phyloP scores from a whole-genome alignment of 257 asterid species.

The Solanum pinnatisectum region DNA sequence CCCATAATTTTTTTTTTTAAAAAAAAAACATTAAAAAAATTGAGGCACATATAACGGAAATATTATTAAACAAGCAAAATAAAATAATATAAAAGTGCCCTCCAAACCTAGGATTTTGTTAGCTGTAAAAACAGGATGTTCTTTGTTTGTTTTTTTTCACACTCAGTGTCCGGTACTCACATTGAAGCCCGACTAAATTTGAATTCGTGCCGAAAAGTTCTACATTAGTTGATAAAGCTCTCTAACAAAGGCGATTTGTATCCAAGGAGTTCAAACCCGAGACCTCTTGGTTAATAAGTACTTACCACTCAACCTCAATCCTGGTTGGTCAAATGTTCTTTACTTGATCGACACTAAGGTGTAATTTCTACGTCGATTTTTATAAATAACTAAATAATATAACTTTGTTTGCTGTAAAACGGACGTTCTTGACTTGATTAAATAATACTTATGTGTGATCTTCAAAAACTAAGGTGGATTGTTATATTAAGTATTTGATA shows the following conservation, averaged over 20 bases:
- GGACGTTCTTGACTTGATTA: neutral
- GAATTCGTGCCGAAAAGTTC: too few species aligned
- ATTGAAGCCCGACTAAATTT: too few species aligned
- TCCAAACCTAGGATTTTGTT: neutral
- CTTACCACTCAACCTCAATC: too few species aligned
- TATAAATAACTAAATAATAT: neutral
- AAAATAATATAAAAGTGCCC: neutral
- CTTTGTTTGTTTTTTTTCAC: too few species aligned
- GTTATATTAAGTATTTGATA: neutral
- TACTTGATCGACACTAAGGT: neutral
- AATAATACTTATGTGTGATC: neutral
- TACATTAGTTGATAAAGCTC: too few species aligned
- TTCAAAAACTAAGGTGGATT: neutral
- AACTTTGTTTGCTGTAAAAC: neutral
- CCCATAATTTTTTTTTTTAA: neutral
- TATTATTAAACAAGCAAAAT: neutral
- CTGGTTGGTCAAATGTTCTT: neutral
- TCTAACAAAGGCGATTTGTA: too few species aligned
- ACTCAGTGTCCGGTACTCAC: too few species aligned
- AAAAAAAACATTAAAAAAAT: too few species aligned
- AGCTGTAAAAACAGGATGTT: neutral
- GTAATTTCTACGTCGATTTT: neutral
- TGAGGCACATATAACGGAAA: neutral
- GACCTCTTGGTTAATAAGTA: too few species aligned
- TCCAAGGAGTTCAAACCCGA: too few species aligned